These are phyloP conservation scores for Neonectria sp. DNA, from an alignment of 2,329 filamentous ascomycete species.

Conservation along the genomic window DNA sequence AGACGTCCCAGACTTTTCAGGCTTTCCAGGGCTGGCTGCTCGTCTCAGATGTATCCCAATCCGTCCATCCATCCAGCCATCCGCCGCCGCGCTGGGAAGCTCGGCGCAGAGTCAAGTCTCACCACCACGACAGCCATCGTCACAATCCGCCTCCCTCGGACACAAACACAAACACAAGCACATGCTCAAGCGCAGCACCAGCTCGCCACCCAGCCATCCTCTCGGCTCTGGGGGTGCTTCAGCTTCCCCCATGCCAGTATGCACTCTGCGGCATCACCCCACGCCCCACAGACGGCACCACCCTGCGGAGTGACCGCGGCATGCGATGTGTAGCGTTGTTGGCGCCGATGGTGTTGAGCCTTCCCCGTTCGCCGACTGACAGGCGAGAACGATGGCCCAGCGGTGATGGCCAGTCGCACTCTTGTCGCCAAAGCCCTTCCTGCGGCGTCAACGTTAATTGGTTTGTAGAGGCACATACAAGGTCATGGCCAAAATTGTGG, in stretches of 20 bases:
- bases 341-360: constrained; percentile 1
- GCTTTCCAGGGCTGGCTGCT: not conserved
- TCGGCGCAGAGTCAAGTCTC: constrained; percentile 35
- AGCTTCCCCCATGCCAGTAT: constrained; percentile 26
- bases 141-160: constrained; percentile 17
- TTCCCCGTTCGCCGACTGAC: not conserved
- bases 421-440: not conserved
- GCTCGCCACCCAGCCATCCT: constrained; percentile 3
- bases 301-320: constrained; percentile 24
- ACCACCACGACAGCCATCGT: constrained; percentile 29
- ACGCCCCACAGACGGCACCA: constrained; percentile 32
- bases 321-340: constrained; percentile 7
- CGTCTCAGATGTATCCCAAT: constrained; percentile 22
- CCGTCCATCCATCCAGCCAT: constrained; percentile 12
- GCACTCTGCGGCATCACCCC: constrained; percentile 35
- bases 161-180: constrained; percentile 10
- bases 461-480: not conserved
- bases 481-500: not conserved
- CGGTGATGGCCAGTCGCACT: not conserved
- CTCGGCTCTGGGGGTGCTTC: constrained; percentile 16
- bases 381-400: not conserved
- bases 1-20: constrained; percentile 18
- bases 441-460: not conserved
- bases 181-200: constrained; percentile 3
- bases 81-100: constrained; percentile 14